phyloP scores from a whole-genome alignment of 768 basidiomycete genomes.

The Lactarius quietus region DNA sequence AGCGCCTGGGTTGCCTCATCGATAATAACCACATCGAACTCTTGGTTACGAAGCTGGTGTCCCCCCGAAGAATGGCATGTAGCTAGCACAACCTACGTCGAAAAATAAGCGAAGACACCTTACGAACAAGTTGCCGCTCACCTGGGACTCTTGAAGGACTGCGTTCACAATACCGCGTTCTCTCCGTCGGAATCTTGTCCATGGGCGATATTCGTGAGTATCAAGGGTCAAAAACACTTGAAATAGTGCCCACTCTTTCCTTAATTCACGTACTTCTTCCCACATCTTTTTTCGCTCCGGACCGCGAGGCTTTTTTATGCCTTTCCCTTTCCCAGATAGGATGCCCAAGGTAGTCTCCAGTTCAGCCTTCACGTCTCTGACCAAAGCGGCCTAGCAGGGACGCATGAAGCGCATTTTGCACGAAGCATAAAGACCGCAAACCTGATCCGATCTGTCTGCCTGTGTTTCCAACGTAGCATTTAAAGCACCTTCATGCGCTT shows the following conservation, averaged over 20 bases:
- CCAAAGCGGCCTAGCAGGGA: conserved; percentile 59
- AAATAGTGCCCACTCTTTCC: conserved; percentile 71
- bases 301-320: conserved; percentile 64
- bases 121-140: conserved; percentile 27
- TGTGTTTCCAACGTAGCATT: conserved; percentile 71
- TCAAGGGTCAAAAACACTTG: neutral
- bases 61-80: conserved; percentile 95
- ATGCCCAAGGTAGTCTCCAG: conserved; percentile 63
- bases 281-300: conserved; percentile 79
- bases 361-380: conserved; percentile 87
- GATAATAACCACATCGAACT: conserved; percentile 92
- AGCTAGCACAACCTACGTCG: conserved; percentile 72
- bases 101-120: conserved; percentile 1
- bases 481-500: conserved; percentile 62
- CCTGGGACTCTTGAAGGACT: conserved; percentile 78
- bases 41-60: conserved; percentile 66
- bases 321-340: conserved; percentile 71
- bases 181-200: conserved; percentile 74
- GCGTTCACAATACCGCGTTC: conserved; percentile 81
- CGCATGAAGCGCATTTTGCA: neutral
- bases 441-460: conserved; percentile 70
- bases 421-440: conserved; percentile 24
- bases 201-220: conserved; percentile 6
- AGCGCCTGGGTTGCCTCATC: conserved; percentile 98
- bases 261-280: conserved; percentile 79